A percentile compares a stretch with the other conserved stretches of the same genome.
These are phyloP conservation scores for Boletellus deceptivus DNA, from an alignment of 1,284 basidiomycete species.

Conservation along the genomic window DNA sequence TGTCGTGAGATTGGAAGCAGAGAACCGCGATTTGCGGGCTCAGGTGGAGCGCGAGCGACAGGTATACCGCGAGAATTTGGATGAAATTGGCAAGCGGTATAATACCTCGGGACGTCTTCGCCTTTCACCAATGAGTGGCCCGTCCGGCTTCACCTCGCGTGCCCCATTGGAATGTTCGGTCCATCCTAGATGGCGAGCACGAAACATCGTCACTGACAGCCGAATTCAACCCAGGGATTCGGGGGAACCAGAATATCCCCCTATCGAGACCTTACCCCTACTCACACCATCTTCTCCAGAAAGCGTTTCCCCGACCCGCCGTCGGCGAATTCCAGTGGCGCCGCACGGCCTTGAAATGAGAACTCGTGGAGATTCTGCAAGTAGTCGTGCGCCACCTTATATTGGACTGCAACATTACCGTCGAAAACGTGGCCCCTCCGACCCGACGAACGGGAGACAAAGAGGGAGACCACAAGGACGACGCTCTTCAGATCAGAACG, in stretches of 20 bases:
- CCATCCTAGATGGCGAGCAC: slow-evolving; percentile 22
- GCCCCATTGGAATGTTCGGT: slow-evolving; percentile 5
- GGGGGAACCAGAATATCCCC: slow-evolving; percentile 13
- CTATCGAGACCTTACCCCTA: slow-evolving; percentile 21
- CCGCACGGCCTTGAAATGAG: slow-evolving; percentile 7
- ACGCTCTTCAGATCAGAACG: background rate
- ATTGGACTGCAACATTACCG: background rate
- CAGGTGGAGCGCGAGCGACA: slow-evolving; percentile 15
- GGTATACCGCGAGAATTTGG: slow-evolving; percentile 8
- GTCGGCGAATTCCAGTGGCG: slow-evolving; percentile 9
- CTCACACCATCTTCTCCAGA: slow-evolving; percentile 12
- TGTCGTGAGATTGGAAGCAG: slow-evolving; percentile 21
- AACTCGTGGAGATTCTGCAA: background rate
- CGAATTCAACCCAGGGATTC: background rate
- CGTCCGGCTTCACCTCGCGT: background rate
- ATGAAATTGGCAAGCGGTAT: slow-evolving; percentile 18
- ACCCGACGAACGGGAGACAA: slow-evolving; percentile 2
- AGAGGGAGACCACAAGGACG: slow-evolving; percentile 1
- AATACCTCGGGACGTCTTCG: background rate
- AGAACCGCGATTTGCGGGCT: slow-evolving; percentile 14
- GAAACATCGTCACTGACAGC: background rate
- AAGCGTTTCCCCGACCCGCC: background rate
- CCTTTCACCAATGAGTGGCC: background rate
- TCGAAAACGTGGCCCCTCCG: slow-evolving; percentile 5
- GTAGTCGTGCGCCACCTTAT: background rate